Evolutionary conservation across 164 flowering plant genomes (phyloP).

Genomic region (Berberis thunbergii): DNA sequence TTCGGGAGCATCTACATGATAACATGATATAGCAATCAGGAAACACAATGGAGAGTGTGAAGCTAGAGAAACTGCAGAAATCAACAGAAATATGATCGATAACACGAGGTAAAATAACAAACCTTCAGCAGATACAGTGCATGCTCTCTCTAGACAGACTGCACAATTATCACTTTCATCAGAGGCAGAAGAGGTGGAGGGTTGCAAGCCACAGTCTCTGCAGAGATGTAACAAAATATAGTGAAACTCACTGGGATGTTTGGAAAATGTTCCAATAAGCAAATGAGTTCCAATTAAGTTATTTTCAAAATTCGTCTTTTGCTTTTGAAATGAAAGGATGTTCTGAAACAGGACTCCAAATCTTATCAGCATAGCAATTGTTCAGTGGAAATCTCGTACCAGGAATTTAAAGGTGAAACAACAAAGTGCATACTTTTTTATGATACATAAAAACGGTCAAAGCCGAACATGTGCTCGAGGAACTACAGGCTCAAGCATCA

Average conservation of each 20-base stretch:
- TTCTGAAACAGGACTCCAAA: too few relatives aligned
- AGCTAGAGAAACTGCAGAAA: not conserved
- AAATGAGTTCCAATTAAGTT: not conserved
- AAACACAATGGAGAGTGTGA: not conserved
- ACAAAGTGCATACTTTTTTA: too few relatives aligned
- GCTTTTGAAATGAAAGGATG: too few relatives aligned
- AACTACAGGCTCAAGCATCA: too few relatives aligned
- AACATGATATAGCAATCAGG: not conserved
- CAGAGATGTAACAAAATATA: conserved; percentile 9
- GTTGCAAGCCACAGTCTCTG: conserved; percentile 82
- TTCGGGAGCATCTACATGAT: too few relatives aligned
- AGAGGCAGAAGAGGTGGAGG: conserved; percentile 28
- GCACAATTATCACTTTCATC: conserved; percentile 86
- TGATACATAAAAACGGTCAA: too few relatives aligned
- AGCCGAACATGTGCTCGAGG: too few relatives aligned
- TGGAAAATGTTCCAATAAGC: not conserved
- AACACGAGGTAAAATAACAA: not conserved
- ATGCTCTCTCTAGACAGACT: conserved; percentile 86
- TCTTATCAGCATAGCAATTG: too few relatives aligned
- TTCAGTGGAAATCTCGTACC: too few relatives aligned
- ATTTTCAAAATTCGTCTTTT: too few relatives aligned
- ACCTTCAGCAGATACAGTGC: conserved; percentile 97
- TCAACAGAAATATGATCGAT: not conserved
- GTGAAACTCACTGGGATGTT: not conserved
- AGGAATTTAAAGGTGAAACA: too few relatives aligned